These are phyloP conservation scores for Citropsis articulata DNA, from an alignment of 345 rosid genomes.

Conservation along the genomic window DNA sequence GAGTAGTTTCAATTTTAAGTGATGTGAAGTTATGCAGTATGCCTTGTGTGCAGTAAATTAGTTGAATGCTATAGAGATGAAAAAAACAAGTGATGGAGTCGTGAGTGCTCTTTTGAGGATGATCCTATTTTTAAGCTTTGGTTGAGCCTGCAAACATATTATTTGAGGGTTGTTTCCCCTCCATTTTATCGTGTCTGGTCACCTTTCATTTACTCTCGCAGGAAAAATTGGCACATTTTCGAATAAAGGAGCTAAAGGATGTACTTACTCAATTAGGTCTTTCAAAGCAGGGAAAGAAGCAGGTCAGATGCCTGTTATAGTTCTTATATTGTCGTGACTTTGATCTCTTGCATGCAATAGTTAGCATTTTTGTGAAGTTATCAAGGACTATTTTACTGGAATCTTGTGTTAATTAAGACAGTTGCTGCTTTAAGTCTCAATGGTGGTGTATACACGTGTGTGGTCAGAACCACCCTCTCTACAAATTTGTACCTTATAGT, in stretches of 20 bases:
- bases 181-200: background rate
- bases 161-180: background rate
- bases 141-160: background rate
- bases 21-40: background rate
- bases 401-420: background rate
- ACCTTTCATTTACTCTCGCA: slow-evolving; percentile 23
- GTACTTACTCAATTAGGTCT: slow-evolving; percentile 84
- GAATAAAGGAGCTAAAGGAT: slow-evolving; percentile 97
- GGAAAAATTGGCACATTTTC: slow-evolving; percentile 81
- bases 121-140: background rate
- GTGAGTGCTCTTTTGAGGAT: background rate
- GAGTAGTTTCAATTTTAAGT: background rate
- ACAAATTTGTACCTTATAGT: background rate
- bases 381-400: background rate
- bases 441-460: background rate
- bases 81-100: background rate
- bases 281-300: slow-evolving; percentile 97
- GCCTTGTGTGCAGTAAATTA: background rate
- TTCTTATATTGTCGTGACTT: background rate
- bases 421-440: background rate
- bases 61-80: background rate
- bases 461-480: background rate
- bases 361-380: background rate
- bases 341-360: background rate
- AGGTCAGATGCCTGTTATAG: slow-evolving; percentile 40